Conservation (phyloP, 805 yeast genomes). For the Ogataea ganodermae region DNA sequence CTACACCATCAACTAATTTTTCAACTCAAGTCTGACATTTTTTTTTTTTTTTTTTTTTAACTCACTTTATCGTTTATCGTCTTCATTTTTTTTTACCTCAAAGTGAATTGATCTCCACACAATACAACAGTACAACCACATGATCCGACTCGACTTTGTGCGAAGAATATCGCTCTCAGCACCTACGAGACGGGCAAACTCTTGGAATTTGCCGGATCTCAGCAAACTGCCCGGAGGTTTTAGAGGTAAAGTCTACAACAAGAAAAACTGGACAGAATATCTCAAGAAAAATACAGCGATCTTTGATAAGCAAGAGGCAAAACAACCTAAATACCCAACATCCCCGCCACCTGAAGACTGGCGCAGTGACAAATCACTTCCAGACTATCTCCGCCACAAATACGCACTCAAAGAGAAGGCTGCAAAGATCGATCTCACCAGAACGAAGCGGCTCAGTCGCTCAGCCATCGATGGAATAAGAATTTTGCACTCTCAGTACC, state of each 20-base stretch:
- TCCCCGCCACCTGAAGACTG: conserved; percentile 47
- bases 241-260: conserved; percentile 37
- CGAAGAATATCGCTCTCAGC: neutral
- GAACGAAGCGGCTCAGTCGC: conserved; percentile 64
- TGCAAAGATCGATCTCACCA: conserved; percentile 62
- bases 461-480: conserved; percentile 68
- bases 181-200: conserved; percentile 21
- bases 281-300: conserved; percentile 24
- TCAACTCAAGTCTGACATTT: no score
- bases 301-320: conserved; percentile 17
- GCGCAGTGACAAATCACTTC: conserved; percentile 44
- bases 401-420: conserved; percentile 63
- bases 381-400: conserved; percentile 73
- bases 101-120: no score
- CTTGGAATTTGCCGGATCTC: conserved; percentile 40
- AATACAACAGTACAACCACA: no score
- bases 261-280: conserved; percentile 30
- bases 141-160: conserved; percentile 1
- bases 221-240: conserved; percentile 37
- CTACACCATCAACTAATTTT: no score
- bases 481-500: conserved; percentile 54
- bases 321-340: conserved; percentile 14
- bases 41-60: neutral
- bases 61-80: neutral
- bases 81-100: neutral